Base-by-base conservation (phyloP, 1,284 basidiomycete genomes). In the Sanguinoderma infundibulare region DNA sequence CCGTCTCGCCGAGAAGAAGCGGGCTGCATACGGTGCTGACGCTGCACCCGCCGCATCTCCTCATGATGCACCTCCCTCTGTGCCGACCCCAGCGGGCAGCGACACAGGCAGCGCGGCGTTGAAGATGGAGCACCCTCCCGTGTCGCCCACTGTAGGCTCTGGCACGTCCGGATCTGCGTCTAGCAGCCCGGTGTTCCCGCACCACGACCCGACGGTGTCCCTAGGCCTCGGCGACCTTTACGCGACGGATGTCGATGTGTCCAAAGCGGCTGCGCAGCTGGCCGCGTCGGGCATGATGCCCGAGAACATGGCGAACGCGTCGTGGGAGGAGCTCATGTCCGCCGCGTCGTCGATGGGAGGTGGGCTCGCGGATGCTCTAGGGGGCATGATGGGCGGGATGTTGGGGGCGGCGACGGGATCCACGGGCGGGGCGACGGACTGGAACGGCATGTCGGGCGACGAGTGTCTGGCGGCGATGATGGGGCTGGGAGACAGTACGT, bases 381-480 rank as follows among this genome's bases (percentile, higher is more conserved):
- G 56, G 46, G 59, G 61, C 22, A 22, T 34, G 49, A 35, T 51
- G 34, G 49, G 49, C 20, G 20, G 32, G 5, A 51, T 51, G 49
- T 15, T 51, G 12, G 20, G 32, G 10, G 49, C n/a, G 8, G 32
- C 49, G 32, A 32, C 32, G 20, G 42, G 24, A 20, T 12, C 22
- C 2, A 10, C 49, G 7, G 57, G 56, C 17, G 61, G 54, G 26
- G 55, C 38, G 49, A 53, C 54, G 26, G 60, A 51, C 49, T 51
- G 49, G 49, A 51, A 51, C 49, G 49, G 60, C 22, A 60, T 65
- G 60, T 49, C 57, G 60, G 60, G 62, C 51, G 60, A 64, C 53
- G 62, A 66, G 50, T 63, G 55, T n/a, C 58, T 66, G 14, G 65
- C 65, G 32, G 65, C 65, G 44, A 62, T 66, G 62, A 66, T 66